phyloP scores from a whole-genome alignment of 2,329 filamentous ascomycete genomes.

The Alternaria sp. region DNA sequence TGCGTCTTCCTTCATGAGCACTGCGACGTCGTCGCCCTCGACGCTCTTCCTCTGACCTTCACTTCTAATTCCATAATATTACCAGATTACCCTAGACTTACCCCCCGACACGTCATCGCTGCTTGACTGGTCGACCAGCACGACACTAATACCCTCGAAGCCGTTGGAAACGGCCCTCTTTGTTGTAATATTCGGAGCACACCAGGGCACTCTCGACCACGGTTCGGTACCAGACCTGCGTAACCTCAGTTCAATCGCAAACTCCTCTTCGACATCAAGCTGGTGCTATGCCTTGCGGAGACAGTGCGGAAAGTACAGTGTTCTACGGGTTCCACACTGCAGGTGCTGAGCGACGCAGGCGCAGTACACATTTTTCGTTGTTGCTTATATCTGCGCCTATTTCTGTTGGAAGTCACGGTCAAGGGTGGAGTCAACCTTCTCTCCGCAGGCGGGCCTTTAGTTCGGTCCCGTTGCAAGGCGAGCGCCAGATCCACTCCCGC shows the following conservation, averaged over 20 bases:
- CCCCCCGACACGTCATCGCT: constrained; percentile 7
- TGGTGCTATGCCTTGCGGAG: constrained; percentile 6
- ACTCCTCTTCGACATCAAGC: neutral
- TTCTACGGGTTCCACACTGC: neutral
- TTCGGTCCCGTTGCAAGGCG: constrained; percentile 8
- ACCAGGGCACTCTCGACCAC: constrained; percentile 20
- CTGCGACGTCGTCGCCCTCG: constrained; percentile 15
- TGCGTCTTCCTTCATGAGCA: constrained; percentile 16
- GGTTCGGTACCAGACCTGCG: constrained; percentile 21
- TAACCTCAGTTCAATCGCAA: neutral
- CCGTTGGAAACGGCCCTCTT: constrained; percentile 19
- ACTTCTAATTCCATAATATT: constrained; percentile 10
- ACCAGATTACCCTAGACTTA: constrained; percentile 8
- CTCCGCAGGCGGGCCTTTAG: constrained; percentile 8
- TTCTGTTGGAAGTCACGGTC: constrained; percentile 15
- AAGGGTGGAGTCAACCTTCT: constrained; percentile 12
- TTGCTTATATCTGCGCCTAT: constrained; percentile 13
- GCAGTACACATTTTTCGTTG: neutral
- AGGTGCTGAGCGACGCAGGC: neutral
- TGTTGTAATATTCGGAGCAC: constrained; percentile 11
- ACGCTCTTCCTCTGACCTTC: constrained; percentile 13
- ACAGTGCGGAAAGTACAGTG: constrained; percentile 6
- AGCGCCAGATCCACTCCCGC: constrained; percentile 4
- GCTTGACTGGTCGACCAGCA: constrained; percentile 19
- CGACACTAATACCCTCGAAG: constrained; percentile 17